A percentile compares a stretch with the other conserved stretches of the same genome.
phyloP scores from a whole-genome alignment of 768 basidiomycete species.

The Pseudohyphozyma bogoriensis region DNA sequence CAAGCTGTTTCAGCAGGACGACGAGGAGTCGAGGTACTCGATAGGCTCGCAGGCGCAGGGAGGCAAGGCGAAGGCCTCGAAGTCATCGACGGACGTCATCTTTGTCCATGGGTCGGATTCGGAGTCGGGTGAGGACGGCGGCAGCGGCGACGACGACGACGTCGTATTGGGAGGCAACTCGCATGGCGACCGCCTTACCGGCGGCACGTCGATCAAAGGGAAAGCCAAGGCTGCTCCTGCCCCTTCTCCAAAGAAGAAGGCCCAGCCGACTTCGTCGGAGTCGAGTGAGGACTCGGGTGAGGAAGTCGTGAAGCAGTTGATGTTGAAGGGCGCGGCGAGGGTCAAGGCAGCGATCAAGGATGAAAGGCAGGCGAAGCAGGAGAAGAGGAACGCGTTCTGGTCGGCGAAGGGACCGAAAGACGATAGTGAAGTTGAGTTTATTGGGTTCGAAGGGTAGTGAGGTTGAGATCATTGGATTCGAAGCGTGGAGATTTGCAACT shows the following conservation, averaged over 20 bases:
- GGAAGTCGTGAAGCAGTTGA: neutral
- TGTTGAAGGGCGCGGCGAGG: neutral
- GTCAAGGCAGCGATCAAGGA: neutral
- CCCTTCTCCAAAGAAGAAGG: too few relatives aligned
- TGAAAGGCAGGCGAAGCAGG: constrained; percentile 5
- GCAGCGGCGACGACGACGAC: neutral
- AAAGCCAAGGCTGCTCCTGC: too few relatives aligned
- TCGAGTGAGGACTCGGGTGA: neutral
- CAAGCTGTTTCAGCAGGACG: constrained; percentile 1
- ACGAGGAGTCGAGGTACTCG: constrained; percentile 24
- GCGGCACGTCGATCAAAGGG: neutral
- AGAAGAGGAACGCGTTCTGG: constrained; percentile 13
- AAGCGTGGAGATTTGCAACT: neutral
- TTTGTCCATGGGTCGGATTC: neutral
- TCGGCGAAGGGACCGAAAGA: constrained; percentile 8
- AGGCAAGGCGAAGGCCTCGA: neutral
- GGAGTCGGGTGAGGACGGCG: neutral
- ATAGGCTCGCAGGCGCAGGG: constrained; percentile 7
- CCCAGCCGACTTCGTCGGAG: neutral
- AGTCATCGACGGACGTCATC: neutral
- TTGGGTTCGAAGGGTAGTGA: neutral
- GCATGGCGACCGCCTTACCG: constrained; percentile 10
- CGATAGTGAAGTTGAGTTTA: neutral
- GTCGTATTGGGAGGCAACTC: constrained; percentile 19
- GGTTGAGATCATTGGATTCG: neutral